Conservation (phyloP, 208 protist species). For the Tritrichomonas musculus region DNA sequence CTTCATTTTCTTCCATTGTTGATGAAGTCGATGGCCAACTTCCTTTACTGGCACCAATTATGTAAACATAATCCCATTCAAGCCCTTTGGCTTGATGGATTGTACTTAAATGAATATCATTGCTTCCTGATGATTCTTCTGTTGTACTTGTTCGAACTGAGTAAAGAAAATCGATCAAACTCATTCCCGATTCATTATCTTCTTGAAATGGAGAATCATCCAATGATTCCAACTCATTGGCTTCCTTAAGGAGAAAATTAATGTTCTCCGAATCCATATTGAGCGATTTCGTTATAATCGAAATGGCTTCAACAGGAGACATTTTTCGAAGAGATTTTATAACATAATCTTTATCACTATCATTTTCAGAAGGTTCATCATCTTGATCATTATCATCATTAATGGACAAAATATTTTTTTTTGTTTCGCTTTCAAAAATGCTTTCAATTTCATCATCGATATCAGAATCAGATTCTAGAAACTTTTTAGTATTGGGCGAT, state of each 20-base stretch:
- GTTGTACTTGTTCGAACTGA: neutral
- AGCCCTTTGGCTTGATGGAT: conserved; percentile 23
- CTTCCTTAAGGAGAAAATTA: neutral
- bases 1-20: too few relatives aligned
- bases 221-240: neutral
- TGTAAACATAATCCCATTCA: conserved; percentile 23
- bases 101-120: neutral
- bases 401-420: too few relatives aligned
- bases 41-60: neutral
- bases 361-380: too few relatives aligned
- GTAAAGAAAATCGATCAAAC: neutral
- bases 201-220: too few relatives aligned
- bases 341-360: neutral
- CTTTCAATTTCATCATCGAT: too few relatives aligned
- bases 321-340: neutral
- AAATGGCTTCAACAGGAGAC: neutral
- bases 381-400: too few relatives aligned
- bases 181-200: neutral
- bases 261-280: neutral
- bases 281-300: neutral
- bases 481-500: too few relatives aligned
- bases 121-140: too few relatives aligned
- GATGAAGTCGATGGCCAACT: neutral
- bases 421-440: too few relatives aligned
- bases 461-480: too few relatives aligned